A percentile compares a stretch with the other conserved stretches of the same genome.
These are phyloP conservation scores for Cavenderia fasciculata DNA, from an alignment of 78 protist species.

Conservation along the genomic window DNA sequence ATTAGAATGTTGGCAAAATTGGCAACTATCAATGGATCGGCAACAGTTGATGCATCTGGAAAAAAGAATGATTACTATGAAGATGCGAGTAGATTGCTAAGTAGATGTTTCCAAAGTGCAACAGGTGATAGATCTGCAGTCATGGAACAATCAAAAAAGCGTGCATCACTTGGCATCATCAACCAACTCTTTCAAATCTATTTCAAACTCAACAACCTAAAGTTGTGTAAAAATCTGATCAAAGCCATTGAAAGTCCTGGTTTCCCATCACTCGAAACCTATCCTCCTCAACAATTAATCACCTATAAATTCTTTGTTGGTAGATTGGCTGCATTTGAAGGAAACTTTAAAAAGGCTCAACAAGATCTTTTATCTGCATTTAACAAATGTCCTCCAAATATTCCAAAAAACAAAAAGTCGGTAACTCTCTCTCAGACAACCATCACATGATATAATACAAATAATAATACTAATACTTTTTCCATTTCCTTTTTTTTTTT, in stretches of 20 bases:
- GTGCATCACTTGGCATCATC: conserved; percentile 72
- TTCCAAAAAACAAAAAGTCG: conserved; percentile 48
- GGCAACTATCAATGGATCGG: not conserved
- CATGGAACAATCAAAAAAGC: conserved; percentile 41
- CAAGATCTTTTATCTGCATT: conserved; percentile 64
- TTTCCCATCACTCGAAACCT: conserved; percentile 29
- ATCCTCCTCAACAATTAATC: conserved; percentile 39
- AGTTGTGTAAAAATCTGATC: conserved; percentile 61
- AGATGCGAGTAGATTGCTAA: conserved; percentile 55
- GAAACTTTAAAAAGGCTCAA: conserved; percentile 61
- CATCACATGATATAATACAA: not conserved
- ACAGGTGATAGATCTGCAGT: conserved; percentile 31
- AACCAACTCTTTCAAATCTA: conserved; percentile 75
- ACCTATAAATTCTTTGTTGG: conserved; percentile 81
- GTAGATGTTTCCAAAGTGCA: conserved; percentile 59
- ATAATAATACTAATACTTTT: not conserved
- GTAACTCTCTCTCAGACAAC: not conserved
- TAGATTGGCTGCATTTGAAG: conserved; percentile 67
- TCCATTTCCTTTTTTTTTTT: not conserved
- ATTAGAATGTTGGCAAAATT: conserved; percentile 47
- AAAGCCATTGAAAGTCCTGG: conserved; percentile 54
- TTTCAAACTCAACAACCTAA: conserved; percentile 67
- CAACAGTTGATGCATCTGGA: not conserved
- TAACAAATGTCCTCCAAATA: conserved; percentile 27
- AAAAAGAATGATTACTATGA: conserved; percentile 33